Evolutionary conservation across 1,284 basidiomycete species (phyloP), one percentile per base, ranked within the genome.

Genomic region (Anthracocystis walkeri): DNA sequence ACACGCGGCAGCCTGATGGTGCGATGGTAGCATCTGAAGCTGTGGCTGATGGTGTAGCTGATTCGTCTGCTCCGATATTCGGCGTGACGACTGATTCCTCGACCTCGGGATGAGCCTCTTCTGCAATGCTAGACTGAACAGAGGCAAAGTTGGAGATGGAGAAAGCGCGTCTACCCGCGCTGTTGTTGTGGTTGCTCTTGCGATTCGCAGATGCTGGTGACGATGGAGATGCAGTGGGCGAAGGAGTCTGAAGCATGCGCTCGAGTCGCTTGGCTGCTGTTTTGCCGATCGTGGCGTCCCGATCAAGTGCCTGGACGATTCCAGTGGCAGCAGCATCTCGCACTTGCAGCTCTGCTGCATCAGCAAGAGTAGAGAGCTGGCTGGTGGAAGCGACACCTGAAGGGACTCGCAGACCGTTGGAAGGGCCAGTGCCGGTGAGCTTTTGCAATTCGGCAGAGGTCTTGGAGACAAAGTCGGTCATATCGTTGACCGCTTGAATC

Each of bases 191-290:
- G n/a, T 33, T 35, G 14, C 62, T 44, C 12, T 49, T 38, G 7
- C 35, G 68, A 31, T 44, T 50, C 31, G 58, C 35, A 4, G 62
- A 35, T 20, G 44, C 62, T 8, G 55, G 38, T 12, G 65, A 60
- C 1, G 60, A 40, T 8, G 71, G 62, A 8, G 62, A 65, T 46
- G 71, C 48, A 8, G 35, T 57, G 12, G 66, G 63, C 14, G 56
- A 44, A 0, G 71, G 63, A 12, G 58, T 54, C n/a, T 69, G 68
- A 5, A 80, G 70, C 60, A 78, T 70, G 20, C 70, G 64, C 33
- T 80, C 78, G 10, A 80, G 62, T 18, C 78, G 62, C 57, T 76
- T 80, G 20, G 73, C 78, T 2, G 78, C 78, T 5, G 75, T 75
- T 53, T 80, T 80, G 16, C 78, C 75, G 16, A 80, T 80, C 18